These are phyloP conservation scores for Fusarium marasasianum DNA, from an alignment of 2,329 filamentous ascomycete genomes.

Conservation along the genomic window DNA sequence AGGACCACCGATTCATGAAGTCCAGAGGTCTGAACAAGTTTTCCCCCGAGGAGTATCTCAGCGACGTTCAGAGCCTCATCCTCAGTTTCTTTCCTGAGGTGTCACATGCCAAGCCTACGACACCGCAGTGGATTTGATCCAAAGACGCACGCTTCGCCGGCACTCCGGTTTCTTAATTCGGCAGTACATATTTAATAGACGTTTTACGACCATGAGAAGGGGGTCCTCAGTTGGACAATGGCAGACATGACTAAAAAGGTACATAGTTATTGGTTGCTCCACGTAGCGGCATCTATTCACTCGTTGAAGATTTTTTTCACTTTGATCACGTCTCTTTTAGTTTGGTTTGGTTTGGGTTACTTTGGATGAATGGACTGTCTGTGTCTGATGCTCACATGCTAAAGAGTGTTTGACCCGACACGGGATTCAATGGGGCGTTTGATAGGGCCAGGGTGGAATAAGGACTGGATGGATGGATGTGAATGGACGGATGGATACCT, in stretches of 20 bases:
- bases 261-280: constrained; percentile 21
- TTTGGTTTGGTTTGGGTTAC: constrained; percentile 2
- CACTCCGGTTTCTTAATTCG: constrained; percentile 36
- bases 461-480: constrained; percentile 19
- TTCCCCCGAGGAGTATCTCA: constrained; percentile 82
- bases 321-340: constrained; percentile 29
- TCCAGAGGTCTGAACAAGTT: constrained; percentile 77
- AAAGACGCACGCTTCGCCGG: constrained; percentile 21
- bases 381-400: constrained; percentile 22
- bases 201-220: constrained; percentile 40
- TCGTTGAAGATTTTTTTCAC: constrained; percentile 22
- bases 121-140: constrained; percentile 67
- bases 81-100: constrained; percentile 64
- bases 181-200: constrained; percentile 48
- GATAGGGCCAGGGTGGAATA: constrained; percentile 32
- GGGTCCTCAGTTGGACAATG: constrained; percentile 27
- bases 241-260: constrained; percentile 21
- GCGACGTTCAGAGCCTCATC: constrained; percentile 78
- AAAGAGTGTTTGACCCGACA: constrained; percentile 5
- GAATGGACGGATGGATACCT: constrained; percentile 24
- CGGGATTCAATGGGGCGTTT: constrained; percentile 36
- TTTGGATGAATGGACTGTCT: constrained; percentile 20
- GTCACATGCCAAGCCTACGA: constrained; percentile 46
- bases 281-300: constrained; percentile 24
- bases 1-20: constrained; percentile 72